Conservation (phyloP, 495 filamentous ascomycete genomes). For the Penicillium ucsense region DNA sequence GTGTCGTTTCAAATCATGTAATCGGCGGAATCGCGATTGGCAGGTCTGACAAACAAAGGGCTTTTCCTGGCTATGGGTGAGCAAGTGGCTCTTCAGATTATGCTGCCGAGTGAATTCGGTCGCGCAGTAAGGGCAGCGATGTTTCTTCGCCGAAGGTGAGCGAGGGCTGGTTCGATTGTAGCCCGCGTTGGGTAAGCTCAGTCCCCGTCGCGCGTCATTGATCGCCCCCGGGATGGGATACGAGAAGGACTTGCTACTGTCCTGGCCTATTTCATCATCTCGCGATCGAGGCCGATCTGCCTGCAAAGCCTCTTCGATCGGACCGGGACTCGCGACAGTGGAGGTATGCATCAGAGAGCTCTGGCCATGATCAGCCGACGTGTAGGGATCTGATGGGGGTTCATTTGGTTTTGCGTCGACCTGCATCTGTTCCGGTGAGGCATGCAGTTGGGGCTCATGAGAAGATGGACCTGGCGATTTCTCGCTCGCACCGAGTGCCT, state of each 20-base stretch:
- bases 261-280: conserved; percentile 33
- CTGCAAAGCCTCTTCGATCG: conserved; percentile 38
- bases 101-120: conserved; percentile 97
- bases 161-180: conserved; percentile 51
- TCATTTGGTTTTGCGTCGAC: conserved; percentile 29
- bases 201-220: conserved; percentile 48
- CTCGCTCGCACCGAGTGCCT: conserved; percentile 35
- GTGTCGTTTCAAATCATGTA: conserved; percentile 95
- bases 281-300: conserved; percentile 29
- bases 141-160: conserved; percentile 76
- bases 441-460: conserved; percentile 20
- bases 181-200: conserved; percentile 66
- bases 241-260: conserved; percentile 43
- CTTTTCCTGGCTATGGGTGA: conserved; percentile 98
- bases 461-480: conserved; percentile 23
- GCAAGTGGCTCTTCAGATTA: conserved; percentile 96
- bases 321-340: conserved; percentile 39
- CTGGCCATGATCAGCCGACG: conserved; percentile 20
- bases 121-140: conserved; percentile 91
- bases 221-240: conserved; percentile 40
- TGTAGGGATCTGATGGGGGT: conserved; percentile 23
- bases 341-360: conserved; percentile 29
- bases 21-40: conserved; percentile 76
- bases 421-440: conserved; percentile 36
- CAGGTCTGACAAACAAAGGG: conserved; percentile 88